Conservation (phyloP, 352 stramenopile species). For the Pythium biforme region DNA sequence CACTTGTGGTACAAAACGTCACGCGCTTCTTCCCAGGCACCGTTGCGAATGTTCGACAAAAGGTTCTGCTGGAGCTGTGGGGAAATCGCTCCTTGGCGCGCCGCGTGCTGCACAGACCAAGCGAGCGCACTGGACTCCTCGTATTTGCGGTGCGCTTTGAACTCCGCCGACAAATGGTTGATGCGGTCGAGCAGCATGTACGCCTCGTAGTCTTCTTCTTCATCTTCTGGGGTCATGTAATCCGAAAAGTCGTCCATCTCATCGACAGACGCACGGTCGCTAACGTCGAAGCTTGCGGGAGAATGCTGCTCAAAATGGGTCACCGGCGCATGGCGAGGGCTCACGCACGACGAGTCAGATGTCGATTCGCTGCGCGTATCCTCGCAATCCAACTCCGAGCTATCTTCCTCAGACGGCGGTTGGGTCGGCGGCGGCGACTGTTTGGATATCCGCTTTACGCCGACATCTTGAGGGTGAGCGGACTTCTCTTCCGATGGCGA, state of each 20-base stretch:
- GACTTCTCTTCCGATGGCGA: slow-evolving; percentile 9
- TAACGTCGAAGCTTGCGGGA: slow-evolving; percentile 10
- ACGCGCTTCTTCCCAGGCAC: slow-evolving; percentile 59
- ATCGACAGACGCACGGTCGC: slow-evolving; percentile 26
- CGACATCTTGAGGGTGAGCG: not conserved
- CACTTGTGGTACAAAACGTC: slow-evolving; percentile 86
- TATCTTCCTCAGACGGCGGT: slow-evolving; percentile 42
- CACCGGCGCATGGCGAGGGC: slow-evolving; percentile 47
- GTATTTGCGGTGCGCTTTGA: slow-evolving; percentile 64
- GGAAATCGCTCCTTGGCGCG: slow-evolving; percentile 57
- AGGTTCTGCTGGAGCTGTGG: slow-evolving; percentile 71
- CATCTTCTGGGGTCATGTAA: slow-evolving; percentile 45
- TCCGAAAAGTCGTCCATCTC: slow-evolving; percentile 55
- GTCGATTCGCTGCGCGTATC: slow-evolving; percentile 78
- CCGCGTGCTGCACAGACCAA: slow-evolving; percentile 74
- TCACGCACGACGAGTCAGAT: slow-evolving; percentile 69
- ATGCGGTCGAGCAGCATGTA: slow-evolving; percentile 68
- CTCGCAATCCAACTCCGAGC: slow-evolving; percentile 59
- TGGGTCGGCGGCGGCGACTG: not conserved
- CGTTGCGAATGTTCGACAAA: slow-evolving; percentile 53
- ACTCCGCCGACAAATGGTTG: slow-evolving; percentile 59
- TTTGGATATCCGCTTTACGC: slow-evolving; percentile 11
- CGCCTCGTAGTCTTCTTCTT: slow-evolving; percentile 66
- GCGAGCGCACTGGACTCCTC: slow-evolving; percentile 67
- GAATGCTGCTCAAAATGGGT: slow-evolving; percentile 34